Base-by-base conservation (phyloP, 2,329 filamentous ascomycete genomes). In the Epichloe hybrida region DNA sequence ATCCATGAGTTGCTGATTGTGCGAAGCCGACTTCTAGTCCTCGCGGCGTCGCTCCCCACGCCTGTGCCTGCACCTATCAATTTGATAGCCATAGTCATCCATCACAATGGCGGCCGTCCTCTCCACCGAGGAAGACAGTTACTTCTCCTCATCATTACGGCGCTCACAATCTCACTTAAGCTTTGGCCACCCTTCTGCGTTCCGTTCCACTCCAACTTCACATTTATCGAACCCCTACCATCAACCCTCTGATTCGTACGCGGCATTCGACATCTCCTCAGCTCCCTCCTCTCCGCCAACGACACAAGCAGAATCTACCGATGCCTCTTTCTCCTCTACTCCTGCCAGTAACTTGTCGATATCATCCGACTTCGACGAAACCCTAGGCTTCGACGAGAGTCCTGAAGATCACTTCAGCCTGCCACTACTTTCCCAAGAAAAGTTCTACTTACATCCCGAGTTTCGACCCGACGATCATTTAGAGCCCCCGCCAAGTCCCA, bases 301-400 rank as follows among this genome's bases (percentile, higher is more conserved):
- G 13, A 54, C 72, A 37, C 72, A 74, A 50, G 69, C 68, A 50
- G 77, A 79, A 55, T 78, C 69, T 62, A 80, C 69, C 21, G 69
- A 74, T 51, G 73, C 75, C 4, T 83, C 81, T 2, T 78, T 74
- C 61, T 71, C 73, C 23, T 84, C 82, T 2, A 85, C 81, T 3
- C 76, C 81, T 4, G 75, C 77, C 17, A 82, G 79, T 58, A 83
- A 76, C 57, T 66, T 83, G 50, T 84, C 81, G 12, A 66, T 84
- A 50, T 74, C 77, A 50, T 77, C 74, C 45, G 75, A 77, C 52
- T 76, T 71, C 58, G 77, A 80, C 48, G 72, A 75, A 43, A 53
- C 59, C 12, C 65, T 76, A 50, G 63, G 70, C 41, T 66, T 73
- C 44, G 69, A 76, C 53, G 62, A 66, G 20, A 59, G 62, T 5